Evolutionary conservation across 345 rosid species (phyloP), one percentile per base, ranked within the genome.

Genomic region (Balakata baccata): DNA sequence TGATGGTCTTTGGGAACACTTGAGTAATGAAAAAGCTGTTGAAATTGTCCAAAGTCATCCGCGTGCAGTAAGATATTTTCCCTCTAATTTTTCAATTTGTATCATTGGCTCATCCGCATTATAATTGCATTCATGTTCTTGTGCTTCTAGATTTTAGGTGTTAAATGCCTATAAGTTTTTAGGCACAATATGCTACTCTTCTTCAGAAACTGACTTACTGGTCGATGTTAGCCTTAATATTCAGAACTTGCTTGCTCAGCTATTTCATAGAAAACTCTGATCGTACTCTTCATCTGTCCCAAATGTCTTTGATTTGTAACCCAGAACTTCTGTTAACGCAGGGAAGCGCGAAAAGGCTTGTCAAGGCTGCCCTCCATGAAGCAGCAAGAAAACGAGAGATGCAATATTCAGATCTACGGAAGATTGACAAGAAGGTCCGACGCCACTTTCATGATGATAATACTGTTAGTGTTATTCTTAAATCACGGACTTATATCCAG

Each of bases 371-470:
- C 17, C 87, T 91, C 18, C 92, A 87, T 13, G 98, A 89, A 87
- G 98, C 98, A 11, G 97, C 98, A 0, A 84, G 86, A 81, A 94
- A 89, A 79, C 77, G 98, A 50, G 94, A 94, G 74, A 88, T 89
- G 97, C 77, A 92, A 82, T 94, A 91, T 81, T 92, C 98, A 6
- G 97, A 91, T 85, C 89, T 91, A 23, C 81, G 83, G 69, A 94
- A 90, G 85, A 88, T 91, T 23, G 94, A 90, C 83, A 91, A 86
- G 89, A 87, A 87, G 79, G 98, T 94, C 47, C 91, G 96, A 43
- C 94, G 96, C 11, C 96, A 91, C 82, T 94, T 94, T 76, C 98
- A 94, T 7, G 98, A 94, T n/a, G 98, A 91, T 77, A 87, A 91
- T 77, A 91, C 98, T 14, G 98, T 88, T 12, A 86, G 90, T 94